Evolutionary conservation across 139 green algal species (phyloP).

Genomic region (Chlorella sp.): DNA sequence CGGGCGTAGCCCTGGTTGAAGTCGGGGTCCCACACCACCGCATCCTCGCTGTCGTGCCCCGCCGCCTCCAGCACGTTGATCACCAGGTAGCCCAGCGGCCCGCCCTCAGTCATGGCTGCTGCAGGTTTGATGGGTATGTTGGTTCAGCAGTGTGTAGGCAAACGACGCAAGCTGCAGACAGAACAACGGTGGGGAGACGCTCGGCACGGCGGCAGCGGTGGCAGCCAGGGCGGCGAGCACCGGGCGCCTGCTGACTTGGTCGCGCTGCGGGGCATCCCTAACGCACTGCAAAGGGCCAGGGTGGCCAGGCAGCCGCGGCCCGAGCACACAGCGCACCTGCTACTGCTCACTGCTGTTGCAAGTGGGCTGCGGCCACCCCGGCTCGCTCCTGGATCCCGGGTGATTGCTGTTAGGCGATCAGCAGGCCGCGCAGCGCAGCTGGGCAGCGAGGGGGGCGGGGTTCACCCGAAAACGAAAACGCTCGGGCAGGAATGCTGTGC

Average conservation of each 20-base stretch:
- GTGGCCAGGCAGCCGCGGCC: no score
- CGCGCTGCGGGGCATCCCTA: not conserved
- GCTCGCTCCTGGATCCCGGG: no score
- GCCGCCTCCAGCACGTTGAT: slow-evolving; percentile 70
- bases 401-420: no score
- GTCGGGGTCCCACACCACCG: slow-evolving; percentile 72
- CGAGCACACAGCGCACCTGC: no score
- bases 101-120: slow-evolving; percentile 2
- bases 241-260: not conserved
- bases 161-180: no score
- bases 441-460: no score
- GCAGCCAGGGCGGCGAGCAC: not conserved
- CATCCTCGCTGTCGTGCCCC: slow-evolving; percentile 73
- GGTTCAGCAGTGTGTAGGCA: not conserved
- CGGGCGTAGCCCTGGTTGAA: slow-evolving; percentile 80
- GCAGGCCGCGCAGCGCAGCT: no score
- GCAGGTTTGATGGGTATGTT: not conserved
- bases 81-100: slow-evolving; percentile 59
- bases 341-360: no score
- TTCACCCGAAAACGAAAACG: no score
- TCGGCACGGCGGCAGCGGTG: not conserved
- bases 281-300: not conserved
- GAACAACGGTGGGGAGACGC: no score
- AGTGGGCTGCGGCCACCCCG: no score
- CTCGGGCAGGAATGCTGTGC: no score